phyloP scores from a whole-genome alignment of 2,329 filamentous ascomycete species.

The Stromatinia cepivora region DNA sequence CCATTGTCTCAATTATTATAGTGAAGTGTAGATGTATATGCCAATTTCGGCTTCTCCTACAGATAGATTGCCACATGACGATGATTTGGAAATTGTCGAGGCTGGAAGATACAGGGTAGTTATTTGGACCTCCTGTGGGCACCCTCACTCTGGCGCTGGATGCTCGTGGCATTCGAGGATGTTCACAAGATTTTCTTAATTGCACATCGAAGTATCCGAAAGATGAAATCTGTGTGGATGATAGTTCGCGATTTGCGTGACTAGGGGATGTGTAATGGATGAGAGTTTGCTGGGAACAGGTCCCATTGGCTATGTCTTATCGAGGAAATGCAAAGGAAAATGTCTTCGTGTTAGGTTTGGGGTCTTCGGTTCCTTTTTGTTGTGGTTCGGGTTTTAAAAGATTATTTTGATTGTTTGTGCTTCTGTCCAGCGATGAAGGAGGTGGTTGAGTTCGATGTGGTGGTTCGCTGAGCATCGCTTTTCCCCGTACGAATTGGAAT shows the following conservation, averaged over 20 bases:
- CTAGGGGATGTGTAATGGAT: not conserved
- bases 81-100: slow-evolving; percentile 7
- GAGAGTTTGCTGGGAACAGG: slow-evolving; percentile 16
- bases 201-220: slow-evolving; percentile 19
- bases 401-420: slow-evolving; percentile 6
- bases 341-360: slow-evolving; percentile 13
- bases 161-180: slow-evolving; percentile 22
- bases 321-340: slow-evolving; percentile 13
- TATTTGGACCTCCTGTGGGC: not conserved
- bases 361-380: slow-evolving; percentile 18
- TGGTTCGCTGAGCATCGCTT: slow-evolving; percentile 18
- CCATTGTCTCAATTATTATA: not conserved
- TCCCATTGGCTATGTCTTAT: slow-evolving; percentile 23
- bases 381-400: slow-evolving; percentile 3
- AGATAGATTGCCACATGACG: slow-evolving; percentile 10
- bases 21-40: not conserved
- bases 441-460: not conserved
- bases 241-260: slow-evolving; percentile 13
- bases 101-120: slow-evolving; percentile 16
- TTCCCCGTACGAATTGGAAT: slow-evolving; percentile 20
- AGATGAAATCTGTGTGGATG: not conserved
- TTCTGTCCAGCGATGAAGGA: slow-evolving; percentile 6
- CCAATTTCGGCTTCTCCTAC: slow-evolving; percentile 6
- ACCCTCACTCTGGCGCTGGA: not conserved
- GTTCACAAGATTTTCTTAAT: slow-evolving; percentile 24